These are phyloP conservation scores for Trichoderma afroharzianum DNA, from an alignment of 2,329 filamentous ascomycete genomes.

Conservation along the genomic window DNA sequence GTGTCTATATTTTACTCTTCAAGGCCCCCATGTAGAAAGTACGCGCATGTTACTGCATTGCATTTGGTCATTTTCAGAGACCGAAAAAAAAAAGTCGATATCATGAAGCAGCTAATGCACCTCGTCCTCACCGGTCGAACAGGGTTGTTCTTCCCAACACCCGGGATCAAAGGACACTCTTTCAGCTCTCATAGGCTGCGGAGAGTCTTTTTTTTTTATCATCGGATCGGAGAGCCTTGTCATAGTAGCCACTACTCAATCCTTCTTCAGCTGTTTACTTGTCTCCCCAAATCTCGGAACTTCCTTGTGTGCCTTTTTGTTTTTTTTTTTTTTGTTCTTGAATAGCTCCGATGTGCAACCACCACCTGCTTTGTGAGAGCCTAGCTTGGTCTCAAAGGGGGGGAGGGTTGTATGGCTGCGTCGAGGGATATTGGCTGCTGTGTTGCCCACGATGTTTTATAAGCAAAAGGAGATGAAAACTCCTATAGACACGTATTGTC, in stretches of 20 bases:
- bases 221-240: neutral
- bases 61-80: neutral
- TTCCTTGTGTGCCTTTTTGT: neutral
- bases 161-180: neutral
- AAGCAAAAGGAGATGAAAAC: neutral
- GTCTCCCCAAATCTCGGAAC: neutral
- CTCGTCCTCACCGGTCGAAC: neutral
- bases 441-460: neutral
- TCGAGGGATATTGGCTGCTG: neutral
- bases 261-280: neutral
- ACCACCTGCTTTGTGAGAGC: neutral
- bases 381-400: neutral
- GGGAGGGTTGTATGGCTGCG: neutral
- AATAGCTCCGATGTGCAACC: conserved; percentile 1
- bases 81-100: neutral
- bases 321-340: neutral
- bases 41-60: neutral
- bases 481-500: neutral
- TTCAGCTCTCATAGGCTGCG: neutral
- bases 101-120: neutral
- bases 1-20: neutral
- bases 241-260: neutral
- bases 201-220: neutral
- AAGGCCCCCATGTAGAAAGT: neutral
- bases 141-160: neutral